These are phyloP conservation scores for Tylopilus vinaceipallidus DNA, from an alignment of 768 basidiomycete species.

Conservation along the genomic window DNA sequence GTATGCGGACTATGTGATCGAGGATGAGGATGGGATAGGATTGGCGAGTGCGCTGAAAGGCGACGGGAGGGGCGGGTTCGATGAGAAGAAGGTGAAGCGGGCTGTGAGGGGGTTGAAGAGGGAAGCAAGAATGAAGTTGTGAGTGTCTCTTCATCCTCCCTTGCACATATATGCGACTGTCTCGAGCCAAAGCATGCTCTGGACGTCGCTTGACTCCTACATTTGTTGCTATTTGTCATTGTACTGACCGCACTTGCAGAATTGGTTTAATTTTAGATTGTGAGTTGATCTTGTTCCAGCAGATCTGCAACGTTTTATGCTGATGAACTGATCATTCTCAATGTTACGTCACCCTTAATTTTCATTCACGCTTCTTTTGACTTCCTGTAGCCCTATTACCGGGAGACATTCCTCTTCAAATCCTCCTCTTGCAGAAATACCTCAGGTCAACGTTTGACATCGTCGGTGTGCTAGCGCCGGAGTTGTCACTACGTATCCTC, in stretches of 20 bases:
- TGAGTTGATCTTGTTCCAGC: conserved; percentile 10
- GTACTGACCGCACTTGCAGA: conserved; percentile 15
- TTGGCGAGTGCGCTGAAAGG: conserved; percentile 49
- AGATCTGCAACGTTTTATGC: not conserved
- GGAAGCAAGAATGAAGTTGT: conserved; percentile 75
- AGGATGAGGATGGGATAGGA: conserved; percentile 42
- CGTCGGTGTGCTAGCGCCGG: conserved; percentile 65
- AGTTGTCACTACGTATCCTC: conserved; percentile 63
- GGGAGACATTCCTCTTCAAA: conserved; percentile 82
- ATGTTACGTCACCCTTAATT: not conserved
- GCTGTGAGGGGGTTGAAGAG: conserved; percentile 58
- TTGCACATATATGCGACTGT: not conserved
- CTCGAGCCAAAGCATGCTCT: not conserved
- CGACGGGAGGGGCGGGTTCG: conserved; percentile 53
- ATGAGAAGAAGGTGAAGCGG: conserved; percentile 66
- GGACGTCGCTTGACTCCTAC: not conserved
- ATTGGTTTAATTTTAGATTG: conserved; percentile 31
- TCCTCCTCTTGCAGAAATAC: conserved; percentile 83
- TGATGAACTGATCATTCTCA: conserved; percentile 4
- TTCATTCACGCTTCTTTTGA: too few species aligned
- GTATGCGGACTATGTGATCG: conserved; percentile 47
- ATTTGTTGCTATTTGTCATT: not conserved
- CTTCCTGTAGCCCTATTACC: conserved; percentile 62
- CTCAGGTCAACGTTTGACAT: conserved; percentile 80
- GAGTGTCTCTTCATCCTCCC: conserved; percentile 30